Evolutionary conservation across 2,329 filamentous ascomycete species (phyloP).

Genomic region (Arthroderma sp.): DNA sequence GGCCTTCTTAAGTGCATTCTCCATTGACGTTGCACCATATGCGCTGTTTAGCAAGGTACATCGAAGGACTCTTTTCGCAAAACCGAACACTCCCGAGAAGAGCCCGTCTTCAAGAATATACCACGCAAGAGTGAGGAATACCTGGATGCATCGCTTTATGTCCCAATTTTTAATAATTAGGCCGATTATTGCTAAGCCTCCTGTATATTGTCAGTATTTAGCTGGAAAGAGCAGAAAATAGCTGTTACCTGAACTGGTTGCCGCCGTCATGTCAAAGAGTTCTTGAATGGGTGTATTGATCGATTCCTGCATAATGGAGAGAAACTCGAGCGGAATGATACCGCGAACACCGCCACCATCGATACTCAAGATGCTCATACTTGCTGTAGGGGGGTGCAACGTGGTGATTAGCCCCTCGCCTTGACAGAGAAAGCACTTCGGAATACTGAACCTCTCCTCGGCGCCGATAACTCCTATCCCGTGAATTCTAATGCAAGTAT

Average conservation of each 20-base stretch:
- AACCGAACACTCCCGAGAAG: too few species aligned
- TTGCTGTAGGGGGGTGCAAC: slow-evolving; percentile 21
- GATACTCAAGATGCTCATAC: slow-evolving; percentile 22
- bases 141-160: too few species aligned
- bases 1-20: too few species aligned
- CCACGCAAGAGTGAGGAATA: too few species aligned
- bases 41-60: too few species aligned
- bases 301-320: slow-evolving; percentile 7
- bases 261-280: slow-evolving; percentile 1
- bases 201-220: too few species aligned
- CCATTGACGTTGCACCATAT: too few species aligned
- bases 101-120: too few species aligned
- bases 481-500: slow-evolving; percentile 21
- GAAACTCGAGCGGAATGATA: slow-evolving; percentile 10
- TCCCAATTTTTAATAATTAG: too few species aligned
- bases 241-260: background rate
- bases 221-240: too few species aligned
- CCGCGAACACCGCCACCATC: slow-evolving; percentile 22
- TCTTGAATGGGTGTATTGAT: slow-evolving; percentile 4
- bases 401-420: slow-evolving; percentile 9
- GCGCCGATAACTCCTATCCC: slow-evolving; percentile 7
- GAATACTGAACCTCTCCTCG: slow-evolving; percentile 16
- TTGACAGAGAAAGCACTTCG: slow-evolving; percentile 19
- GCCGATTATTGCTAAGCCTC: too few species aligned
- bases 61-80: too few species aligned